phyloP scores from a whole-genome alignment of 2,329 filamentous ascomycete genomes.

The Arthrobotrys iridis region DNA sequence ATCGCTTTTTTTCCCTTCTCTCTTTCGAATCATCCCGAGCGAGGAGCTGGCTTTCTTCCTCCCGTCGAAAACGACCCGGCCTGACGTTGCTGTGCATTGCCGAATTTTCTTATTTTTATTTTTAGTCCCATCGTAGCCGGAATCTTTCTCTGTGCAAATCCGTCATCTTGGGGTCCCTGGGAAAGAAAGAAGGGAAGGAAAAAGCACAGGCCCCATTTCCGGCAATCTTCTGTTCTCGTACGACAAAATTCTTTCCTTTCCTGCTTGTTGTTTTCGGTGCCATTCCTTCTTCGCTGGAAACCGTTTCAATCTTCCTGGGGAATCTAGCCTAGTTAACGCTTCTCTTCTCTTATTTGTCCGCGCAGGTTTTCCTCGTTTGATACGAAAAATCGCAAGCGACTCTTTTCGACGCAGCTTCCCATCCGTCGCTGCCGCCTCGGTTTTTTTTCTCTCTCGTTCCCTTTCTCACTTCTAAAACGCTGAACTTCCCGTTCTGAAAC shows the following conservation, averaged over 20 bases:
- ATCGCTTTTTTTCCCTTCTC: not conserved
- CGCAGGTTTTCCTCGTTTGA: constrained; percentile 40
- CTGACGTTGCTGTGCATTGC: constrained; percentile 55
- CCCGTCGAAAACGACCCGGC: constrained; percentile 25
- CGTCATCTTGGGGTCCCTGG: constrained; percentile 14
- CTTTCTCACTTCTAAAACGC: not conserved
- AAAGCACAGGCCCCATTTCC: constrained; percentile 17
- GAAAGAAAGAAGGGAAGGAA: constrained; percentile 3
- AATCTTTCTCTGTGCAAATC: constrained; percentile 19
- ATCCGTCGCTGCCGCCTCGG: not conserved
- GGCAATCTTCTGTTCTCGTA: constrained; percentile 17
- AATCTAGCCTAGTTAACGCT: not conserved
- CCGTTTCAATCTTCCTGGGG: not conserved
- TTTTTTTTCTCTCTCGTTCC: too few species aligned
- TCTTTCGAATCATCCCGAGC: not conserved
- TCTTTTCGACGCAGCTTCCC: constrained; percentile 3
- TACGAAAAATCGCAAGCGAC: constrained; percentile 45
- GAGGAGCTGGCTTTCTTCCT: constrained; percentile 24
- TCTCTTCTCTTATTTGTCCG: not conserved
- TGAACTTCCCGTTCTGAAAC: not conserved
- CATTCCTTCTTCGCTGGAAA: not conserved
- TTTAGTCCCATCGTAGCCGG: constrained; percentile 18
- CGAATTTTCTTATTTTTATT: constrained; percentile 34
- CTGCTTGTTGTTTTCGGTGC: not conserved
- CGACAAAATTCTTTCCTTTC: constrained; percentile 2